A percentile compares a stretch with the other conserved stretches of the same genome.
These are phyloP conservation scores for Fistulinella staudtii DNA, from an alignment of 1,284 basidiomycete species.

Conservation along the genomic window DNA sequence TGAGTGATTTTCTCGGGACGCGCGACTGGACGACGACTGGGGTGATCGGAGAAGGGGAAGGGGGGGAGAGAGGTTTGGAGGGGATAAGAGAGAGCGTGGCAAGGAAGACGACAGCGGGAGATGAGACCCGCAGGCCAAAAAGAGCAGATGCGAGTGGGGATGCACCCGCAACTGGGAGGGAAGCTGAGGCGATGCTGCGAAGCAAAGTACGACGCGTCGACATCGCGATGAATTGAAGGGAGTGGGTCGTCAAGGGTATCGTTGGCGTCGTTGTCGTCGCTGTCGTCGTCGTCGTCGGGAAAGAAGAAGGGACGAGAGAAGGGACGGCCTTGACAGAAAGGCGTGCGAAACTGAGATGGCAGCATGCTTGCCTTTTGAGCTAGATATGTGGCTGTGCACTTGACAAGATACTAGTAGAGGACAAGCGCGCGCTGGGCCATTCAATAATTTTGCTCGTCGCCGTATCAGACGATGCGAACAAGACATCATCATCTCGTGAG, in stretches of 20 bases:
- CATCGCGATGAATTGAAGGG: constrained; percentile 12
- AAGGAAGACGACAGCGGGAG: constrained; percentile 60
- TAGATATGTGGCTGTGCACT: constrained; percentile 26
- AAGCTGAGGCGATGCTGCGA: constrained; percentile 20
- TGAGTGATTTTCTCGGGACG: constrained; percentile 67
- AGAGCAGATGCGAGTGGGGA: constrained; percentile 39
- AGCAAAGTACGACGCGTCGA: constrained; percentile 26
- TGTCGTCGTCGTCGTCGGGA: constrained; percentile 18
- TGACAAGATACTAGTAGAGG: too few relatives aligned
- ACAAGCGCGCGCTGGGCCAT: too few relatives aligned
- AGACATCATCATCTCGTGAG: constrained; percentile 5
- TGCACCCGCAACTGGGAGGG: constrained; percentile 25
- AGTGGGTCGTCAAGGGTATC: constrained; percentile 12
- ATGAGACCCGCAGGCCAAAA: constrained; percentile 56
- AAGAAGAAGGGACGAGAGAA: constrained; percentile 18
- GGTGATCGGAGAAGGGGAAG: constrained; percentile 61
- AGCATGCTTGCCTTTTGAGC: constrained; percentile 31
- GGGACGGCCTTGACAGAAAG: constrained; percentile 22
- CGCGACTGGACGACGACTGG: constrained; percentile 68
- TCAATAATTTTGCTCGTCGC: too few relatives aligned
- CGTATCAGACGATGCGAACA: constrained; percentile 12
- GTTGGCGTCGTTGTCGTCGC: constrained; percentile 19
- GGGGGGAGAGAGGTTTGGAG: constrained; percentile 43
- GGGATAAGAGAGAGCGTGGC: constrained; percentile 57
- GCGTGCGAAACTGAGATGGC: constrained; percentile 27